phyloP scores from a whole-genome alignment of 768 basidiomycete species.

The Phlegmacium glaucopus region DNA sequence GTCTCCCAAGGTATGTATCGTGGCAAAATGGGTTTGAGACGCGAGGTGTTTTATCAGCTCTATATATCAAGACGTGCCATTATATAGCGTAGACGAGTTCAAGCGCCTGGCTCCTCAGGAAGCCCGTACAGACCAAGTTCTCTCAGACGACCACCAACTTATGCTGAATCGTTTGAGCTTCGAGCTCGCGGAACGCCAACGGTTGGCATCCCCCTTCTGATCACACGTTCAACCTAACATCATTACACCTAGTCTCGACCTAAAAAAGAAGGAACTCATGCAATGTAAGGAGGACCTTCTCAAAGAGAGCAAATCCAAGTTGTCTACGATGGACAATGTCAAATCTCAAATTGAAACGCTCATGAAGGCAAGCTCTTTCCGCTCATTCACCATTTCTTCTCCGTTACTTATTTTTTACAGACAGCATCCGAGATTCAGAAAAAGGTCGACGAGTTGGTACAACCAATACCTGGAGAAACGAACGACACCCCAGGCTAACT shows the following conservation, averaged over 20 bases:
- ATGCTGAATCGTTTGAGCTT: constrained; percentile 88
- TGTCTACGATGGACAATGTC: constrained; percentile 69
- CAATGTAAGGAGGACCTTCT: constrained; percentile 75
- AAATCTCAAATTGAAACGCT: constrained; percentile 75
- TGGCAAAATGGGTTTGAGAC: not conserved
- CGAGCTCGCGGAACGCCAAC: constrained; percentile 83
- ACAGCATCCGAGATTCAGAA: constrained; percentile 70
- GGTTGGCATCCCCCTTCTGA: constrained; percentile 45
- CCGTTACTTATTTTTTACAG: constrained; percentile 29
- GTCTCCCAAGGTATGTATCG: constrained; percentile 23
- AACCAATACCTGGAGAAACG: constrained; percentile 32
- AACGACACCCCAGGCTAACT: constrained; percentile 12
- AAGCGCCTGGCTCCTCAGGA: constrained; percentile 63
- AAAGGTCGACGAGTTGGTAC: constrained; percentile 68
- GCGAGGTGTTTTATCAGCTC: constrained; percentile 45
- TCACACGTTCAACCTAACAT: constrained; percentile 6
- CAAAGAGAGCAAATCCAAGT: constrained; percentile 75
- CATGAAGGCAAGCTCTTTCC: constrained; percentile 52
- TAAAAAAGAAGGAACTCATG: constrained; percentile 62
- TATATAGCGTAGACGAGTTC: constrained; percentile 72
- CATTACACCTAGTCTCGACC: constrained; percentile 56
- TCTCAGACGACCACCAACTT: constrained; percentile 73
- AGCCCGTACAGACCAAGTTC: constrained; percentile 55
- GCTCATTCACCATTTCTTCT: constrained; percentile 1
- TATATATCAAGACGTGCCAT: constrained; percentile 82